phyloP scores from a whole-genome alignment of 495 filamentous ascomycete species.

The Endocarpon pusillum region DNA sequence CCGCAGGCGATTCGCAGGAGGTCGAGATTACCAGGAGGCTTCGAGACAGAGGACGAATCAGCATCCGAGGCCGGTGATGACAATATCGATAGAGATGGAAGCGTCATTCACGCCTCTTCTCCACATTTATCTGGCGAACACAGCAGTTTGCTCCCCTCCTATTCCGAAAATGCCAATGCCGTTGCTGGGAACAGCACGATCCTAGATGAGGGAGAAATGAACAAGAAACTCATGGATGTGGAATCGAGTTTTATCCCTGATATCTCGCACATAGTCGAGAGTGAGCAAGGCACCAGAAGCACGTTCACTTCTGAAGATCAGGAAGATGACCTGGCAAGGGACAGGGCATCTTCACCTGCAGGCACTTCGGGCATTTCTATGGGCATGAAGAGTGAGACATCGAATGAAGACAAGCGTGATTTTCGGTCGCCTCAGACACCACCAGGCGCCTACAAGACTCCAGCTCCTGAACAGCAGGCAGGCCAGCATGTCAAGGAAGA shows the following conservation, averaged over 20 bases:
- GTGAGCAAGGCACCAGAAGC: conserved; percentile 21
- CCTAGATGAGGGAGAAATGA: conserved; percentile 50
- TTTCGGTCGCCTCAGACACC: conserved; percentile 20
- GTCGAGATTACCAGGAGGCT: conserved; percentile 14
- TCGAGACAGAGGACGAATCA: conserved; percentile 14
- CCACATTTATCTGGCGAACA: conserved; percentile 2
- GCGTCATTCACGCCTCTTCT: not conserved
- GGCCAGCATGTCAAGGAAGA: conserved; percentile 12
- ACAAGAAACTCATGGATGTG: conserved; percentile 59
- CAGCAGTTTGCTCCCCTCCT: conserved; percentile 11
- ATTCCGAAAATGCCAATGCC: conserved; percentile 14
- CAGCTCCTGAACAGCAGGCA: conserved; percentile 17
- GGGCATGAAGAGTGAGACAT: conserved; percentile 6
- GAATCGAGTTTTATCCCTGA: conserved; percentile 68
- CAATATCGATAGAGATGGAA: not conserved
- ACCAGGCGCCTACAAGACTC: conserved; percentile 29
- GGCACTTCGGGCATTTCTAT: conserved; percentile 16
- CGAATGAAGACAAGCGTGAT: conserved; percentile 9
- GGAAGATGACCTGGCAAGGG: conserved; percentile 11
- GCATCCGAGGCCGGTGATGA: conserved; percentile 10
- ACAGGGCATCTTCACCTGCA: conserved; percentile 9
- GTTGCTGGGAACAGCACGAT: conserved; percentile 29
- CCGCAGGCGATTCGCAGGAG: conserved; percentile 7
- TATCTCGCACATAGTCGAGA: conserved; percentile 23
- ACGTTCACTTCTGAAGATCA: conserved; percentile 25